These are phyloP conservation scores for Pisolithus marmoratus DNA, from an alignment of 768 basidiomycete genomes.

Conservation along the genomic window DNA sequence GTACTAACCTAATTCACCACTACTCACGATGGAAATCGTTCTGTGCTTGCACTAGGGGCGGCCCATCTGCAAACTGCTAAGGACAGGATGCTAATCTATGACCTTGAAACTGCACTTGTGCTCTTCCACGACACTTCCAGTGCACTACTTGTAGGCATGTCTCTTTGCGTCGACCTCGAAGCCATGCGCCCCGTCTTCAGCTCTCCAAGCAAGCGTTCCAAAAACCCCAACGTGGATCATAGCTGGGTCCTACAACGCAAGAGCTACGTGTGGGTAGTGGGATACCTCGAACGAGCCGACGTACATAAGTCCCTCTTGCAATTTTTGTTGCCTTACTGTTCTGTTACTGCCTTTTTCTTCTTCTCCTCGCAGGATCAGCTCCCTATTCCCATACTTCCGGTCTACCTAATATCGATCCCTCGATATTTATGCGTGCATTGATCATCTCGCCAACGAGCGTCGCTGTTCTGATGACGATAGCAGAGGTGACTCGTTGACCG, in stretches of 20 bases:
- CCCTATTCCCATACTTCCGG: constrained; percentile 38
- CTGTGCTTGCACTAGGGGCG: constrained; percentile 1
- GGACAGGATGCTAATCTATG: constrained; percentile 55
- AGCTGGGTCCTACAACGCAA: constrained; percentile 53
- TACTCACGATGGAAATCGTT: constrained; percentile 3
- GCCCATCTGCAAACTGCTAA: too few species aligned
- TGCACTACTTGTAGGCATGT: constrained; percentile 52
- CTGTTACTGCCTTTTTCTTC: constrained; percentile 14
- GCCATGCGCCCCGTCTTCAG: constrained; percentile 9
- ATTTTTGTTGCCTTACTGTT: neutral
- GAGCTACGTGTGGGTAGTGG: constrained; percentile 47
- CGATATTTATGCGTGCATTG: constrained; percentile 49
- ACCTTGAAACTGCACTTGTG: constrained; percentile 40
- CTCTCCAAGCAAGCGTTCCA: constrained; percentile 1
- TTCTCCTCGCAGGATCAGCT: constrained; percentile 29
- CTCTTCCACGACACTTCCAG: constrained; percentile 43
- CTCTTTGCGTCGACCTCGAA: constrained; percentile 41
- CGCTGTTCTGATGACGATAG: constrained; percentile 19
- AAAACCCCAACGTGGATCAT: constrained; percentile 6
- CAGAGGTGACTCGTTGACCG: neutral
- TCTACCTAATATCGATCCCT: constrained; percentile 38
- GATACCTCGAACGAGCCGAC: constrained; percentile 47
- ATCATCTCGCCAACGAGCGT: constrained; percentile 37
- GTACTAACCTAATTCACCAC: constrained; percentile 3
- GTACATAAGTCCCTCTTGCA: constrained; percentile 37